Conservation (phyloP, 306 rosid species). For the Prunus mongolica region DNA sequence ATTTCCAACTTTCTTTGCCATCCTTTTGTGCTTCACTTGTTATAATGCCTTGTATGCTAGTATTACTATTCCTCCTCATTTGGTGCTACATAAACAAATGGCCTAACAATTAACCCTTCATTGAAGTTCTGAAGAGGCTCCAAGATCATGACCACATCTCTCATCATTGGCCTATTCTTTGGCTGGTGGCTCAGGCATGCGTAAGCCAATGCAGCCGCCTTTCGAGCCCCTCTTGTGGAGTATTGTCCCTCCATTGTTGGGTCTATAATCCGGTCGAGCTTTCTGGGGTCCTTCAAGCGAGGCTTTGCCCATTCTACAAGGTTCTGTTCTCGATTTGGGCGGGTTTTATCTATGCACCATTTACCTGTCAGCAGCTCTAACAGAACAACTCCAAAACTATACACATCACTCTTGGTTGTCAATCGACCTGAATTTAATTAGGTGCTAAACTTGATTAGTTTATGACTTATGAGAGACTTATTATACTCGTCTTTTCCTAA, state of each 20-base stretch:
- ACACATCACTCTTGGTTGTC: slow-evolving; percentile 79
- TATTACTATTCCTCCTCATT: slow-evolving; percentile 20
- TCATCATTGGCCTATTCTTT: slow-evolving; percentile 55
- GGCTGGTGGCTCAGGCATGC: slow-evolving; percentile 66
- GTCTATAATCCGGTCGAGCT: slow-evolving; percentile 43
- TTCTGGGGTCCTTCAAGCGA: slow-evolving; percentile 48
- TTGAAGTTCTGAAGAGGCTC: slow-evolving; percentile 59
- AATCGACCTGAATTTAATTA: slow-evolving; percentile 51
- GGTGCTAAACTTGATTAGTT: background rate
- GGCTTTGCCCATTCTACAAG: slow-evolving; percentile 90
- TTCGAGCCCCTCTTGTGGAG: slow-evolving; percentile 51
- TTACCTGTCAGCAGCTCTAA: slow-evolving; percentile 78
- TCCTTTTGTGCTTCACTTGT: background rate
- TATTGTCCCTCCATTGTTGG: slow-evolving; percentile 59
- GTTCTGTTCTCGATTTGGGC: slow-evolving; percentile 35
- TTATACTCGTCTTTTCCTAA: background rate
- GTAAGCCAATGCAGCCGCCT: slow-evolving; percentile 57
- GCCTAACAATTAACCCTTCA: slow-evolving; percentile 36
- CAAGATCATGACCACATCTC: slow-evolving; percentile 50
- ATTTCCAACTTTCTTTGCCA: background rate
- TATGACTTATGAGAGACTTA: background rate
- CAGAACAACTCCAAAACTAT: slow-evolving; percentile 80
- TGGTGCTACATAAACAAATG: slow-evolving; percentile 76
- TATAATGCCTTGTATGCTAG: slow-evolving; percentile 1
- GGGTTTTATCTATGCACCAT: slow-evolving; percentile 45